Base-by-base conservation (phyloP, 2,329 filamentous ascomycete species). In the Trichophyton verrucosum region DNA sequence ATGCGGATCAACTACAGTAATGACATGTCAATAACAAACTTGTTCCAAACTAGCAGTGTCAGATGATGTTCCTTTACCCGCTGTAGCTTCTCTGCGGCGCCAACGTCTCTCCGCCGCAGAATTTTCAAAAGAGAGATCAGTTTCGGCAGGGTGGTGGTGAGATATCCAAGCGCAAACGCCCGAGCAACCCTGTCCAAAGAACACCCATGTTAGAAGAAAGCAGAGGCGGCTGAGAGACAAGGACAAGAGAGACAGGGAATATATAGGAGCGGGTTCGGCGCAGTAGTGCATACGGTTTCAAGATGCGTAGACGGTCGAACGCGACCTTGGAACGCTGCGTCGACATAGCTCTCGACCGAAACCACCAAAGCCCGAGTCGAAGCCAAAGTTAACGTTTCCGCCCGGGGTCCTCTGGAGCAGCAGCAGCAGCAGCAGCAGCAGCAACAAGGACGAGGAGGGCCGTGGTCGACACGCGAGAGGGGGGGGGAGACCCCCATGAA, bases 151-250 rank as follows among this genome's bases (percentile, higher is more conserved):
- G 78, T 74, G 49, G 72, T 74, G 36, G 77, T 79, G 40, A 79
- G 63, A 69, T 80, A 79, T 27, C 76, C 77, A 59, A 81, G 65
- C 3, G 70, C 75, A 66, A 79, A 80, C 27, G 78, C 78, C 59
- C 75, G 75, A 42, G 79, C 66, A 49, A 77, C 51, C 55, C 33
- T 61, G 49, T 59, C 4, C 8, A 17, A 38, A 13, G 11, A 38
- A 40, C 17, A 27, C 15, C 5, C 42, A 24, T n/a, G 24, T 47
- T 51, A 51, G 40, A 33, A 38, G 33, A 13, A 38, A 38, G 11
- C 30, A 11, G 49, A 53, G 27, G 27, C 27, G 49, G 49, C 22
- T 53, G 13, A 51, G 17, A 7, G 42, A 20, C 42, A 20, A 46
- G 17, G 9, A 15, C 27, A 30, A 7, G 27, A 30, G 6, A 30